Base-by-base conservation (phyloP, 768 basidiomycete species). In the Suillus americanus region DNA sequence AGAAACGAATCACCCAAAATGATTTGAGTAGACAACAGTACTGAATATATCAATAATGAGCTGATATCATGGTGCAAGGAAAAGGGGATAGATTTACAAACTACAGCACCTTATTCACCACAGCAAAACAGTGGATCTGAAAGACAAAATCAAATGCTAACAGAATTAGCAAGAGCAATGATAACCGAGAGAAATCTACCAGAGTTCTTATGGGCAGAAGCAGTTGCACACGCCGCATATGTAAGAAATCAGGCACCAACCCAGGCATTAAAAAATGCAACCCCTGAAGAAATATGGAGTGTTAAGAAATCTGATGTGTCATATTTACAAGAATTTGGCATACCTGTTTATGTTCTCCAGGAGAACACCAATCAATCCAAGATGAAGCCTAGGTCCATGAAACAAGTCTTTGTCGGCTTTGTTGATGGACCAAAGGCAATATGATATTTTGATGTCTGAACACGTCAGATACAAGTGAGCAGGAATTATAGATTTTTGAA, bases 41-140 rank as follows among this genome's bases (percentile, higher is more conserved):
- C 65, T 8, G 77, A 80, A 64, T 71, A 77, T 8, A 45, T 78
- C 0, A 77, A 79, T 35, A 54, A 55, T 0, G 55, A 64, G 3
- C 45, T 77, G 13, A 68, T 66, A 45, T 14, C 54, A 0, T 78
- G 74, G 66, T 70, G 70, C 37, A 62, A 41, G 0, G 5, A 57
- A 0, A 64, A 69, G 1, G 78, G 79, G 0, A 78, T 79, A 7
- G 68, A 69, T 0, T 64, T 79, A 0, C 72, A 81, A 18, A 69
- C 67, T 0, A 78, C 74, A 0, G 73, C 72, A 5, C 80, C 77
- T 2, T 79, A 81, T 40, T 75, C 77, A 8, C 78, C 77, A 0
- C 66, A 74, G 0, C 78, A 81, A 33, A 82, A 81, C 63, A 76
- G 74, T 8, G 61, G 73, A n/a, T 75, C 80, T 0, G 80, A 85